Conservation (phyloP, 805 yeast species). For the Candida anglica region DNA sequence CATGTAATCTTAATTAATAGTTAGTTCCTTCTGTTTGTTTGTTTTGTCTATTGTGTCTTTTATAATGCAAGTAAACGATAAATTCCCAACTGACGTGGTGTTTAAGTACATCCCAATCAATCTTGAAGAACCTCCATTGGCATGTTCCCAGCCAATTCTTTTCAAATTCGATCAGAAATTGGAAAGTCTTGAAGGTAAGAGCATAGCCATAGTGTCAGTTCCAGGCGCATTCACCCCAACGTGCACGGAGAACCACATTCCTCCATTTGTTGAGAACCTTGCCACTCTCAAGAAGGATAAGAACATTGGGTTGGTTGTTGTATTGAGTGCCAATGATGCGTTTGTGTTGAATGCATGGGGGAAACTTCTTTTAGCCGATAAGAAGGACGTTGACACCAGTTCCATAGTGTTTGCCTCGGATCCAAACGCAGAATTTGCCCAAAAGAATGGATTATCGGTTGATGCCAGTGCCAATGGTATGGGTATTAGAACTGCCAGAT, state of each 20-base stretch:
- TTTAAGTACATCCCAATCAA: conserved; percentile 38
- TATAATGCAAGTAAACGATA: conserved; percentile 19
- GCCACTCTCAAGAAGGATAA: conserved; percentile 22
- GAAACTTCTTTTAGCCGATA: conserved; percentile 28
- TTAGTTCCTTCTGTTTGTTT: not conserved
- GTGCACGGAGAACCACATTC: conserved; percentile 42
- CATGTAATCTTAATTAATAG: too few relatives aligned
- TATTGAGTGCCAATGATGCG: conserved; percentile 41
- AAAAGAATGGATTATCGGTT: conserved; percentile 22
- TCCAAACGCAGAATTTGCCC: conserved; percentile 32
- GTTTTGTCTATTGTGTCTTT: not conserved
- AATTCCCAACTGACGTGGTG: conserved; percentile 30
- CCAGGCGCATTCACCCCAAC: conserved; percentile 46
- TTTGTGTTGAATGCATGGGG: conserved; percentile 44
- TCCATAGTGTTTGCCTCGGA: conserved; percentile 37
- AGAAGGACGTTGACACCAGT: conserved; percentile 7
- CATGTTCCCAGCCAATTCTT: conserved; percentile 31
- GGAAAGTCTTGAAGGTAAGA: conserved; percentile 19
- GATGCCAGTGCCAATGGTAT: conserved; percentile 34
- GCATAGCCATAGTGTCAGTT: conserved; percentile 34
- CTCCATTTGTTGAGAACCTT: conserved; percentile 30
- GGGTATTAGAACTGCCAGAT: conserved; percentile 38
- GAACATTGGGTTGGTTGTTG: conserved; percentile 26
- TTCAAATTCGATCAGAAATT: conserved; percentile 31
- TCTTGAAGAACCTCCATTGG: conserved; percentile 21